A percentile compares a stretch with the other conserved stretches of the same genome.
Conservation (phyloP, 176 grass and related monocot genomes). For the Carex cristatella region DNA sequence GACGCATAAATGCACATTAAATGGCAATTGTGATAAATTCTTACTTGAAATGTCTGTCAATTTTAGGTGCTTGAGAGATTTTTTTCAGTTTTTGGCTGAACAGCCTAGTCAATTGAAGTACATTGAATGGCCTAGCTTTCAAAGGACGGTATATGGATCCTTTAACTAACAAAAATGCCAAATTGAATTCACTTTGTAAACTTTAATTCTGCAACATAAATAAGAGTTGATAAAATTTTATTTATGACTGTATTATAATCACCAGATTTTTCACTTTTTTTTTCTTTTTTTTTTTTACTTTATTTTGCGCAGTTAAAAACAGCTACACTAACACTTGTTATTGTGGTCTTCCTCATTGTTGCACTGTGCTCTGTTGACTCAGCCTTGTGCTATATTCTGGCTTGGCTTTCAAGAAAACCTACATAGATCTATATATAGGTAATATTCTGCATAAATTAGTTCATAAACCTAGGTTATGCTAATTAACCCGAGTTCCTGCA, state of each 20-base stretch:
- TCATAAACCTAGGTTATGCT: neutral
- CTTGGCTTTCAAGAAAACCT: slow-evolving; percentile 69
- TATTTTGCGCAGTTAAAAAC: slow-evolving; percentile 63
- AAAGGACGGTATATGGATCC: slow-evolving; percentile 51
- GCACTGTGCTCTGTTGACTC: slow-evolving; percentile 70
- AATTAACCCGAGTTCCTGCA: neutral
- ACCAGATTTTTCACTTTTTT: neutral
- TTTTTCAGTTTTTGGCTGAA: slow-evolving; percentile 62
- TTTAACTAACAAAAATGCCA: neutral
- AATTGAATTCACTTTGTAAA: slow-evolving; percentile 5
- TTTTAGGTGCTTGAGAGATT: slow-evolving; percentile 53
- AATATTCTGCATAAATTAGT: slow-evolving; percentile 6
- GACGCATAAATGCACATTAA: neutral
- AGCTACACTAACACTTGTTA: slow-evolving; percentile 55
- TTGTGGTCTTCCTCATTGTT: slow-evolving; percentile 81
- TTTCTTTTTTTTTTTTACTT: neutral
- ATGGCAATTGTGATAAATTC: neutral
- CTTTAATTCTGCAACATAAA: neutral
- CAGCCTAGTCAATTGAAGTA: slow-evolving; percentile 83
- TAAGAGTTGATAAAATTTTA: neutral
- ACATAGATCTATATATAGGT: slow-evolving; percentile 30
- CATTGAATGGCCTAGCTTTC: slow-evolving; percentile 75
- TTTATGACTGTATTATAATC: neutral
- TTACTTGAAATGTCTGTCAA: slow-evolving; percentile 15
- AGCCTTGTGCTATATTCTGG: slow-evolving; percentile 63